Evolutionary conservation across 2,329 filamentous ascomycete species (phyloP).

Genomic region (Aspergillus eucalypticola): DNA sequence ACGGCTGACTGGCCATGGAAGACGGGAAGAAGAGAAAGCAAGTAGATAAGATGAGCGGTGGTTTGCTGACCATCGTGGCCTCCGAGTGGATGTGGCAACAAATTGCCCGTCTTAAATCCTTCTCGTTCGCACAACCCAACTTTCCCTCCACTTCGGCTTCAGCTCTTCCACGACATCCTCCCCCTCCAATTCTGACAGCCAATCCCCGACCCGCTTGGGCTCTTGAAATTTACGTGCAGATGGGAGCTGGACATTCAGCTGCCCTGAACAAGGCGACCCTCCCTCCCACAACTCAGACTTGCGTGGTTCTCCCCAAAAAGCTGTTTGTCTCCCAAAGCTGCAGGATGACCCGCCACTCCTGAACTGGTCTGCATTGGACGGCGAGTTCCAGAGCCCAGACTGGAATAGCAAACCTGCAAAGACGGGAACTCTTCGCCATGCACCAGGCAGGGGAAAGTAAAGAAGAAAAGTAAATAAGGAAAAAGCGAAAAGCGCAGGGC

Average conservation of each 20-base stretch:
- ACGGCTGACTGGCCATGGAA: background rate
- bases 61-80: background rate
- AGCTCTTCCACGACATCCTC: constrained; percentile 2
- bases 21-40: background rate
- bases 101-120: constrained; percentile 8
- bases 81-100: constrained; percentile 2
- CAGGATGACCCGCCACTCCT: constrained; percentile 33
- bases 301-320: constrained; percentile 16
- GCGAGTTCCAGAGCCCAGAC: background rate
- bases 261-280: constrained; percentile 4
- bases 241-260: constrained; percentile 16
- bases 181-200: background rate
- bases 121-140: background rate
- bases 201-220: background rate
- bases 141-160: constrained; percentile 8
- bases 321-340: constrained; percentile 30
- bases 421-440: background rate
- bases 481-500: background rate
- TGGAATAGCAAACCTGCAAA: background rate
- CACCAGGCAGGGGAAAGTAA: background rate
- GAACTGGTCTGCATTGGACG: constrained; percentile 27
- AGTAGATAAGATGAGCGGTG: background rate
- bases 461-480: constrained; percentile 5
- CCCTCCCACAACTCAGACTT: constrained; percentile 14
- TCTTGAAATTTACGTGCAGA: background rate